Conservation (phyloP, 495 filamentous ascomycete species). For the Oidiodendron maius region DNA sequence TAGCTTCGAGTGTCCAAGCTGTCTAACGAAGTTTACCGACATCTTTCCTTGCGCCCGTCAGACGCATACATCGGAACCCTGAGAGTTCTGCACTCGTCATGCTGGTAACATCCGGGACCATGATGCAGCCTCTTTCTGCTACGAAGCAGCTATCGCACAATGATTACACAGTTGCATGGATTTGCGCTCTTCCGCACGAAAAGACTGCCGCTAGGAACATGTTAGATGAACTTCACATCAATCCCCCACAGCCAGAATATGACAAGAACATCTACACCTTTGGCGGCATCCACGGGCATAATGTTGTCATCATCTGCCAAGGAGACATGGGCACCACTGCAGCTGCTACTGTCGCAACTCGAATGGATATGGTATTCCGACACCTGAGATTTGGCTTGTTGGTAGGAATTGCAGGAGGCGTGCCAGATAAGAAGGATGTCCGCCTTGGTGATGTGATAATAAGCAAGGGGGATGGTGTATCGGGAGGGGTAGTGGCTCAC, state of each 20-base stretch:
- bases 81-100: too few species aligned
- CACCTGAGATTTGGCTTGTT: slow-evolving; percentile 36
- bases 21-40: too few species aligned
- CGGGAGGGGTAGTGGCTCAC: slow-evolving; percentile 30
- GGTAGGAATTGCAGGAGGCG: slow-evolving; percentile 39
- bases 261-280: slow-evolving; percentile 28
- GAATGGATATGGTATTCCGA: slow-evolving; percentile 24
- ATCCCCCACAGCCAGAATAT: neutral
- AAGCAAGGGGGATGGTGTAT: slow-evolving; percentile 28
- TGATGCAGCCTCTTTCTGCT: neutral
- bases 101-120: too few species aligned
- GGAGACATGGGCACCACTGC: slow-evolving; percentile 27
- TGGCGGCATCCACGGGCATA: slow-evolving; percentile 27
- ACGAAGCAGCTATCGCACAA: slow-evolving; percentile 3
- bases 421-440: slow-evolving; percentile 30
- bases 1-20: too few species aligned
- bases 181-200: slow-evolving; percentile 41
- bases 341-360: slow-evolving; percentile 23
- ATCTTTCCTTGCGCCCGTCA: too few species aligned
- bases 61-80: too few species aligned
- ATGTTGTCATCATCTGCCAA: slow-evolving; percentile 28
- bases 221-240: slow-evolving; percentile 38
- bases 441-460: slow-evolving; percentile 41
- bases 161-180: slow-evolving; percentile 46
- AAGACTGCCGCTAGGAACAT: slow-evolving; percentile 34